Evolutionary conservation across 2,329 filamentous ascomycete species (phyloP), one percentile per base, ranked within the genome.

Genomic region (Diaporthe nobilis): DNA sequence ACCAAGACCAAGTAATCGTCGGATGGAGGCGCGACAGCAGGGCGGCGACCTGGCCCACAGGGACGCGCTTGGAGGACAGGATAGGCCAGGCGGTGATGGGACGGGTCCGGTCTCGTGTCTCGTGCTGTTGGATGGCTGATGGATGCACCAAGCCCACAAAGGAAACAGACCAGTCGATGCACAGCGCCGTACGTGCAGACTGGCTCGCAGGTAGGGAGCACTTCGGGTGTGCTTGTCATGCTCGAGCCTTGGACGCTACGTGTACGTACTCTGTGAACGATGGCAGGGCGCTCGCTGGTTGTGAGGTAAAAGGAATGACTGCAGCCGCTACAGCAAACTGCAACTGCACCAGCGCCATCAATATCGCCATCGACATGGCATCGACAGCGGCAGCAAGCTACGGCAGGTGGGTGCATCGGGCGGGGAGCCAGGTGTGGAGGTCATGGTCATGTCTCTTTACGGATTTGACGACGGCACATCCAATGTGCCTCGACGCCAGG

Each of bases 21-120:
- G 63, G 63, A 67, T 67, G 63, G 63, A 67, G 44, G 44, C 63
- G 63, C 63, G 44, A 37, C 63, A 67, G 44, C 63, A 67, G 20
- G 44, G 63, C 44, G 44, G 44, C 47, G 47, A 37, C 44, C 31
- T 51, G 47, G 22, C 47, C 63, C 31, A 39, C 47, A 28, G 44
- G 63, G 63, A 10, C 63, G 37, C 31, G 4, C 31, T 42, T 22
- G 31, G 31, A 39, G 47, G 65, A 28, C 63, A 34, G 28, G 28
- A n/a, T 49, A 37, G 61, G 61, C n/a, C 28, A 47, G 61, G 17
- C 13, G 28, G 42, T 61, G 63, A 68, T 12, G 63, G 44, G 63
- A 68, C 31, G 31, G 44, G 47, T 68, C 65, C 49, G 47, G 63
- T 68, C 63, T 68, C 63, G 63, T 67, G 63, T 67, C 63, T 65